These are phyloP conservation scores for Waitea zeae DNA, from an alignment of 1,284 basidiomycete genomes.

Conservation along the genomic window DNA sequence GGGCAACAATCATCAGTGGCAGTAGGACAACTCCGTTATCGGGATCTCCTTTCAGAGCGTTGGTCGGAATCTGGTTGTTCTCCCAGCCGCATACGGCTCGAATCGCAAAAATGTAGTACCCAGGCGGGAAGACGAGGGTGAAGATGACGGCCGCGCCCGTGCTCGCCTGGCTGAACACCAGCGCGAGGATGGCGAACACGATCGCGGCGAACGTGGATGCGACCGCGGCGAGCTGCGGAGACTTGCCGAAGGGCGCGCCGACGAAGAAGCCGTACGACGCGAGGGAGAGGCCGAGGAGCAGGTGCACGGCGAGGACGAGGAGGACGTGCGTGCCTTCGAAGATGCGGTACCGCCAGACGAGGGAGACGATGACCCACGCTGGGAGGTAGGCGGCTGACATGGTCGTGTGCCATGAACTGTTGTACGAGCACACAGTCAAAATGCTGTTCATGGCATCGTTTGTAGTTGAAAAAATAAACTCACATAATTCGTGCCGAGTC, in stretches of 20 bases:
- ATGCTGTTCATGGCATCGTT: not conserved
- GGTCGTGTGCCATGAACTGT: slow-evolving; percentile 51
- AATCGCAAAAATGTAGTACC: slow-evolving; percentile 59
- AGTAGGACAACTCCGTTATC: slow-evolving; percentile 37
- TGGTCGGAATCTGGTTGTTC: slow-evolving; percentile 30
- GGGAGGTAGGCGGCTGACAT: slow-evolving; percentile 38
- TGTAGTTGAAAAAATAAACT: slow-evolving; percentile 8
- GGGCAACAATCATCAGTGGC: slow-evolving; percentile 41
- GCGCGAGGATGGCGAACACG: slow-evolving; percentile 50
- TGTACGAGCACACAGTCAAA: slow-evolving; percentile 3
- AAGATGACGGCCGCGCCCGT: slow-evolving; percentile 39
- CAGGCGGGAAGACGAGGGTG: slow-evolving; percentile 56
- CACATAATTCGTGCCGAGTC: slow-evolving; percentile 49
- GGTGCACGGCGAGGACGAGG: slow-evolving; percentile 43
- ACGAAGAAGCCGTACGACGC: slow-evolving; percentile 58
- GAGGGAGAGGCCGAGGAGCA: slow-evolving; percentile 49
- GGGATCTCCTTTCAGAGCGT: slow-evolving; percentile 37
- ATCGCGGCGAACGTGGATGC: slow-evolving; percentile 47
- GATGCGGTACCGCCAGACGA: slow-evolving; percentile 46
- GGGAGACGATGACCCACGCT: slow-evolving; percentile 46
- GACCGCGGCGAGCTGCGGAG: slow-evolving; percentile 58
- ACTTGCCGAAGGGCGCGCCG: slow-evolving; percentile 50
- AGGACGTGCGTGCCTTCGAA: slow-evolving; percentile 45
- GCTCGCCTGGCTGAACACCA: slow-evolving; percentile 29
- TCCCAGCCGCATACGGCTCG: slow-evolving; percentile 54